These are phyloP conservation scores for Bipolaris cookei DNA, from an alignment of 2,329 filamentous ascomycete genomes.

Conservation along the genomic window DNA sequence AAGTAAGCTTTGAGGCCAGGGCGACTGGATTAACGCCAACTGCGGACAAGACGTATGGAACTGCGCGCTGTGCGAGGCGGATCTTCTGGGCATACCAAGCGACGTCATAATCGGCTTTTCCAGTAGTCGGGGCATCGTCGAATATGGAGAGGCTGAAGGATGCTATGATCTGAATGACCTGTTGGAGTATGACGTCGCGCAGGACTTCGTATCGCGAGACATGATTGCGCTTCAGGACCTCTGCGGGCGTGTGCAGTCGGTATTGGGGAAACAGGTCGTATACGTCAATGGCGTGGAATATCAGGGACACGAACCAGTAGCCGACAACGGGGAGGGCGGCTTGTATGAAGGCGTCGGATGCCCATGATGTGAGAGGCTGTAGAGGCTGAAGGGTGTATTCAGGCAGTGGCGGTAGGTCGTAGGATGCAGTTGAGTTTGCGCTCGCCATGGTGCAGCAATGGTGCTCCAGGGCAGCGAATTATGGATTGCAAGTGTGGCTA, in stretches of 20 bases:
- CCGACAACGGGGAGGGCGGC: slow-evolving; percentile 77
- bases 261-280: slow-evolving; percentile 89
- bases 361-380: slow-evolving; percentile 73
- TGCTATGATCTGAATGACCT: slow-evolving; percentile 82
- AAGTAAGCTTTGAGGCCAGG: slow-evolving; percentile 76
- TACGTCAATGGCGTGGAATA: slow-evolving; percentile 87
- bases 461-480: slow-evolving; percentile 10
- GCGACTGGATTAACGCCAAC: slow-evolving; percentile 77
- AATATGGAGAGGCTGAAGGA: slow-evolving; percentile 71
- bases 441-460: slow-evolving; percentile 44
- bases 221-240: slow-evolving; percentile 85
- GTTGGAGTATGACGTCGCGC: slow-evolving; percentile 89
- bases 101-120: slow-evolving; percentile 83
- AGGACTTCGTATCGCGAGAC: slow-evolving; percentile 84
- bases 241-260: slow-evolving; percentile 91
- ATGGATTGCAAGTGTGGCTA: slow-evolving; percentile 5
- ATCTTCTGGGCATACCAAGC: slow-evolving; percentile 88
- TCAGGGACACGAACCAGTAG: slow-evolving; percentile 85
- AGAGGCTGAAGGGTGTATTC: slow-evolving; percentile 75
- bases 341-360: slow-evolving; percentile 81
- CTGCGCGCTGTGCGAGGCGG: slow-evolving; percentile 75
- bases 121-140: slow-evolving; percentile 75
- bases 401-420: slow-evolving; percentile 82
- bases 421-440: slow-evolving; percentile 55
- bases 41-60: slow-evolving; percentile 73